phyloP scores from a whole-genome alignment of 2,329 filamentous ascomycete species.

The Trichophyton mentagrophytes region DNA sequence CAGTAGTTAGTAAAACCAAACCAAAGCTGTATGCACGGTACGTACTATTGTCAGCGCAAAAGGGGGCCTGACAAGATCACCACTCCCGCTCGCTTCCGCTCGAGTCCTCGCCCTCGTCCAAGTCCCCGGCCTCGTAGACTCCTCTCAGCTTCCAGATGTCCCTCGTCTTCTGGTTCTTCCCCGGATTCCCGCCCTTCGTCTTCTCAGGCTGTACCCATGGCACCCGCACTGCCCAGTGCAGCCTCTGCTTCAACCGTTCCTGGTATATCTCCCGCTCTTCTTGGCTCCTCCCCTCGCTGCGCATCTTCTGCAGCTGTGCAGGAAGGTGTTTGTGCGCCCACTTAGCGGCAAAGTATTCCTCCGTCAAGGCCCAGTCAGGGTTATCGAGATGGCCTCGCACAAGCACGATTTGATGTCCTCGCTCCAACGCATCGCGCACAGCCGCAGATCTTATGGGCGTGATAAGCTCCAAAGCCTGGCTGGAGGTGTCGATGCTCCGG shows the following conservation, averaged over 20 bases:
- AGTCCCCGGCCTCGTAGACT: constrained; percentile 18
- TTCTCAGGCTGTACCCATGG: constrained; percentile 27
- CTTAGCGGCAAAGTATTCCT: constrained; percentile 30
- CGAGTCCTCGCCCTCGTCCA: constrained; percentile 16
- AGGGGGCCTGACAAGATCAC: not conserved
- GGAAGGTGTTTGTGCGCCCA: constrained; percentile 25
- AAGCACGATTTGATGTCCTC: constrained; percentile 32
- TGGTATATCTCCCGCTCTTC: constrained; percentile 1
- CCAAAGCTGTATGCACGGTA: too few relatives aligned
- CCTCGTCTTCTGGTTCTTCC: constrained; percentile 18
- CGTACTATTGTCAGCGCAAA: not conserved
- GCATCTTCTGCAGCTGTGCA: constrained; percentile 16
- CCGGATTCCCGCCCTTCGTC: constrained; percentile 26
- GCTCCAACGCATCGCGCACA: constrained; percentile 22
- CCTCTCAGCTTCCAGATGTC: constrained; percentile 30
- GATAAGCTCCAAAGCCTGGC: constrained; percentile 34
- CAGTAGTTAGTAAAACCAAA: too few relatives aligned
- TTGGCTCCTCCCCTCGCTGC: constrained; percentile 4
- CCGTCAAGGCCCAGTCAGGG: constrained; percentile 34
- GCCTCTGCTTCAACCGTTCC: constrained; percentile 23
- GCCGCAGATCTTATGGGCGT: constrained; percentile 34
- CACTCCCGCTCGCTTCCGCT: constrained; percentile 23
- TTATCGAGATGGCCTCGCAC: constrained; percentile 36
- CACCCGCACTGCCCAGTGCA: constrained; percentile 26
- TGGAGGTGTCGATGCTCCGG: constrained; percentile 28